Conservation (phyloP, 345 rosid genomes). For the Ceriops decandra region DNA sequence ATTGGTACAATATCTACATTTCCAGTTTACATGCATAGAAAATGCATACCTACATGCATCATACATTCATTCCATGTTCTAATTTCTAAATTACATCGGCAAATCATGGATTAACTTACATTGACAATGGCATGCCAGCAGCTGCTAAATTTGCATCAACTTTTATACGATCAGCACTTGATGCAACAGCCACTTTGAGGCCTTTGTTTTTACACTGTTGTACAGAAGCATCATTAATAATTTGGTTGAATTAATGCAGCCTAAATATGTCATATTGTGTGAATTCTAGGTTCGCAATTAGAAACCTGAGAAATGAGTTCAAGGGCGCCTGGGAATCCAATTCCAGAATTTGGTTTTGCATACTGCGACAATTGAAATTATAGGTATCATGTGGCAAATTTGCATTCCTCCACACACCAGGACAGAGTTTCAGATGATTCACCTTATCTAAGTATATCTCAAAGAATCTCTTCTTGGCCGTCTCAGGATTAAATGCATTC, state of each 20-base stretch:
- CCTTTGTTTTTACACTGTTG: conserved; percentile 79
- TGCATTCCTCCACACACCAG: conserved; percentile 7
- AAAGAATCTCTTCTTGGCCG: conserved; percentile 77
- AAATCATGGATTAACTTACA: conserved; percentile 42
- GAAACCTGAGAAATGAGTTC: conserved; percentile 86
- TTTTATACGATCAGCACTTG: conserved; percentile 94
- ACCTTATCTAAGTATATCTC: conserved; percentile 93
- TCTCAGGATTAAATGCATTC: conserved; percentile 55
- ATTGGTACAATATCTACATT: not conserved
- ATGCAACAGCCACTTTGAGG: conserved; percentile 92
- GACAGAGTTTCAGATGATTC: conserved; percentile 7
- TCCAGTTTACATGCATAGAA: not conserved
- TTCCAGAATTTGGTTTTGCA: conserved; percentile 92
- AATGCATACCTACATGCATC: too few species aligned
- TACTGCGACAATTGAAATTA: conserved; percentile 38
- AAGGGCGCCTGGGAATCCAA: conserved; percentile 91
- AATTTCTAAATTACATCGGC: not conserved
- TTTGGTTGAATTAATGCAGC: not conserved
- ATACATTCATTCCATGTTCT: not conserved
- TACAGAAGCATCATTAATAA: conserved; percentile 1
- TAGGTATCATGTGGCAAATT: conserved; percentile 1
- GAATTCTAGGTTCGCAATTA: conserved; percentile 1
- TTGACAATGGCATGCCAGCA: conserved; percentile 64
- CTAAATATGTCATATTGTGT: conserved; percentile 1
- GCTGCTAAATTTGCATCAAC: conserved; percentile 93